Base-by-base conservation (phyloP, 176 grass and related monocot genomes). In the Juncus inflexus region DNA sequence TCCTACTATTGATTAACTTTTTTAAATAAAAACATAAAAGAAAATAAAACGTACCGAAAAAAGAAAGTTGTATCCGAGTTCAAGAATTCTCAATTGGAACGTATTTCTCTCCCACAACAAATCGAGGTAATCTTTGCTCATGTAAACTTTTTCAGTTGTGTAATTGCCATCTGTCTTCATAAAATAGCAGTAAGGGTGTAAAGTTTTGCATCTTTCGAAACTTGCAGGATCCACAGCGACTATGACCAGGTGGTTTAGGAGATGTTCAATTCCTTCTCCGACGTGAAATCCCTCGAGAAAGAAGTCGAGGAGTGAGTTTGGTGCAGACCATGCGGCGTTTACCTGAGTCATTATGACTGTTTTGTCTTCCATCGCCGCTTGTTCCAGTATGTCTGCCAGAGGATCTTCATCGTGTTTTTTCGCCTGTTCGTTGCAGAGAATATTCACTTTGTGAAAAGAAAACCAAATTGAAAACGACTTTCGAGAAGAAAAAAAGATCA, bases 11-110 rank as follows among this genome's bases (percentile, higher is more conserved):
- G n/a, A n/a, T n/a, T n/a, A n/a, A n/a, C n/a, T n/a, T n/a, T n/a
- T n/a, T n/a, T n/a, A n/a, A n/a, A n/a, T n/a, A n/a, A n/a, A n/a
- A n/a, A n/a, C n/a, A n/a, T n/a, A n/a, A n/a, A n/a, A n/a, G n/a
- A n/a, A n/a, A n/a, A n/a, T n/a, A n/a, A n/a, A n/a, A n/a, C 65
- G 39, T 81, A 83, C 86, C 87, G 87, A 76, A 72, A 83, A 90
- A 49, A 90, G 76, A 42, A 90, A 76, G 64, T 83, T 90, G 71
- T 83, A 90, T 61, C 83, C 87, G 66, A 86, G 71, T 72, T 83
- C 67, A 16, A 90, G 83, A 71, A 83, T 40, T 11, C 72, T 70
- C 16, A 74, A 73, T 77, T 86, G 83, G 15, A 90, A 78, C 41
- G 43, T 65, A 52, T 80, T 77, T 68, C 86, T 86, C 62, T 28